Base-by-base conservation (phyloP, 108 stramenopile species). In the Bacterosira constricta region DNA sequence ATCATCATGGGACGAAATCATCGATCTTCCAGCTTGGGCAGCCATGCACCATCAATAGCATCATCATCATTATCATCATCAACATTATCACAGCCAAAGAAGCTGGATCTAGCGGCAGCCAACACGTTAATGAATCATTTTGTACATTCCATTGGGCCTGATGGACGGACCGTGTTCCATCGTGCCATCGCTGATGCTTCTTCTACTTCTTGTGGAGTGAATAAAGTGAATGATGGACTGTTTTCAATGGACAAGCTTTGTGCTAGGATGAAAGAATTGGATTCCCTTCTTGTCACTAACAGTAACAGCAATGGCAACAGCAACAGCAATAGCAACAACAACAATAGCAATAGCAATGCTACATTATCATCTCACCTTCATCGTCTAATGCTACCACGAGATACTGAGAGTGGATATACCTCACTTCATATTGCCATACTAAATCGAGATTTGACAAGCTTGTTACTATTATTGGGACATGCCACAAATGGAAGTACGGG, bases 401-500 rank as follows among this genome's bases (percentile, higher is more conserved):
- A 90, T 66, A 30, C 30, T 20, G 91, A 93, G 74, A 82, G 79
- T 30, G 84, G 85, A 12, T 93, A 88, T 36, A 90, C 86, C 8
- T 86, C 91, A 4, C 57, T 90, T 21, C 91, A 93, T 69, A 42
- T 63, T 34, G 86, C 89, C 6, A 84, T 90, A 50, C 21, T 81
- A 21, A 41, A 75, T 42, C 68, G 83, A 13, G 75, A 88, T 59
- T 77, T 89, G 75, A 42, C 67, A 5, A 67, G 63, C 3, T 57
- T 89, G 17, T 61, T 93, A 32, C 44, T 90, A 1, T 65, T 88
- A 4, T 63, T 93, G 18, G 76, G 85, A 36, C 78, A 87, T 66
- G 71, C 75, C 34, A 53, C 64, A 15, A 30, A 31, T 23, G 10
- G 45, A 69, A 6, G 17, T 31, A 9, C 20, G 25, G 21, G 26